phyloP scores from a whole-genome alignment of 768 basidiomycete genomes.

The Lactarius deliciosus region DNA sequence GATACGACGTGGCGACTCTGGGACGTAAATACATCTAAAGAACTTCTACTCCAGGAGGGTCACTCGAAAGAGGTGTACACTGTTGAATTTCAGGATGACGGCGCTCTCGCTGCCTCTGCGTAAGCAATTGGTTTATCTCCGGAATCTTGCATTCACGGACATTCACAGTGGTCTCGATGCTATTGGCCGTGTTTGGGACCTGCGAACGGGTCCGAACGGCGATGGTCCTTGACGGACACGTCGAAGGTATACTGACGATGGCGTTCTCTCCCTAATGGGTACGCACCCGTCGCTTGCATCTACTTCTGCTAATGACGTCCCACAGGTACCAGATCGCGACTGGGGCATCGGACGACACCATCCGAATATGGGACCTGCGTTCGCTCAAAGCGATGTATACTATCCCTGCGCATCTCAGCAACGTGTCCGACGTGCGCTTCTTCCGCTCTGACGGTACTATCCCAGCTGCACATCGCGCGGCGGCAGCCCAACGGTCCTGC shows the following conservation, averaged over 20 bases:
- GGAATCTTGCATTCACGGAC: conserved; percentile 13
- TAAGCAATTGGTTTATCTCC: conserved; percentile 39
- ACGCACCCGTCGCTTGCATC: conserved; percentile 34
- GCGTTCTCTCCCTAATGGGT: conserved; percentile 98
- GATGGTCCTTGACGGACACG: conserved; percentile 97
- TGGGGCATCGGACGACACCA: conserved; percentile 94
- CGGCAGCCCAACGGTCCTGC: conserved; percentile 36
- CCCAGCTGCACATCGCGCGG: conserved; percentile 40
- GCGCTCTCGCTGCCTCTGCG: conserved; percentile 92
- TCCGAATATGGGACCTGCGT: conserved; percentile 98
- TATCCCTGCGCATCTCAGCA: conserved; percentile 93
- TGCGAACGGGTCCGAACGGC: conserved; percentile 93
- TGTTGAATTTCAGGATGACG: conserved; percentile 95
- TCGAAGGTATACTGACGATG: conserved; percentile 86
- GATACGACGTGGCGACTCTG: conserved; percentile 98
- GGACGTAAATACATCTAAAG: conserved; percentile 82
- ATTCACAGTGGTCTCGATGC: conserved; percentile 83
- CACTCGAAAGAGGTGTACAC: conserved; percentile 97
- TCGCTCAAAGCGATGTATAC: conserved; percentile 91
- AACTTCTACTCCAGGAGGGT: conserved; percentile 90
- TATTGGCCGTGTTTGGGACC: conserved; percentile 96
- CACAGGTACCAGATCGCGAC: conserved; percentile 94
- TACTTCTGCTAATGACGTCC: conserved; percentile 16
- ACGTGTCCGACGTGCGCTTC: conserved; percentile 94
- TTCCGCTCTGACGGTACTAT: conserved; percentile 64